Percentiles rank a stretch among this genome's conserved stretches.
Evolutionary conservation across 139 green algal genomes (phyloP).

Genomic region (Auxenochlorella protothecoides): DNA sequence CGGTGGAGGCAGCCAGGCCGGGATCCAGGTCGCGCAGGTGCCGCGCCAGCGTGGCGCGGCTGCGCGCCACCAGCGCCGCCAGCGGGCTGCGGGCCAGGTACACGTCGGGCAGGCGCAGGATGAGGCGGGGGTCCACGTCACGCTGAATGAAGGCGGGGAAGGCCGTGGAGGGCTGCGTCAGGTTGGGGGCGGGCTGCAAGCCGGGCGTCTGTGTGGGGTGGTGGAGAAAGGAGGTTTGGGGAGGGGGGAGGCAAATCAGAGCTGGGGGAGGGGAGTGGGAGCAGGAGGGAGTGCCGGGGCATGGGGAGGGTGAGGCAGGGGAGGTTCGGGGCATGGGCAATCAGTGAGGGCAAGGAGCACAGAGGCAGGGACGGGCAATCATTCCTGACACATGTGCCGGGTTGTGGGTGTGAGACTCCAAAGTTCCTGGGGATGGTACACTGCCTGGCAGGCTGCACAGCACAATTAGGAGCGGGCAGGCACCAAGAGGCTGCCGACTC

Average conservation of each 20-base stretch:
- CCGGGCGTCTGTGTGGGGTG: conserved; percentile 16
- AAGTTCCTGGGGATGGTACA: background rate
- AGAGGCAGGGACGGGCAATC: too few species aligned
- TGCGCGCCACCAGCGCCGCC: conserved; percentile 19
- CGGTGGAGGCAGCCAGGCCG: conserved; percentile 3
- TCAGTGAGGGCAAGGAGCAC: too few species aligned
- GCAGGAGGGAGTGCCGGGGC: too few species aligned
- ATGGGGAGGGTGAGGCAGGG: too few species aligned
- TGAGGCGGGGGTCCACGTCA: conserved; percentile 11
- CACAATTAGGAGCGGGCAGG: background rate
- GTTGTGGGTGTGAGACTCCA: too few species aligned
- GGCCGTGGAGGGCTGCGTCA: conserved; percentile 24
- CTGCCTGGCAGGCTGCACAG: background rate
- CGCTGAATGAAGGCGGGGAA: conserved; percentile 20
- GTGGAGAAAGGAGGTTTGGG: background rate
- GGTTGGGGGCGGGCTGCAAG: conserved; percentile 24
- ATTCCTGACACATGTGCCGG: too few species aligned
- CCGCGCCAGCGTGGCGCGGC: conserved; percentile 14
- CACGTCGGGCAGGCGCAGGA: conserved; percentile 18
- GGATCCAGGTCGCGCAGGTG: conserved; percentile 20
- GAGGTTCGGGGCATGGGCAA: too few species aligned
- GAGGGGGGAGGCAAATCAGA: background rate
- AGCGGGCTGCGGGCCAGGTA: conserved; percentile 28
- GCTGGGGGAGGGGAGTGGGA: background rate
- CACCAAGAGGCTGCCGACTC: background rate